A percentile compares a stretch with the other conserved stretches of the same genome.
These are phyloP conservation scores for Cyclotella baltica DNA, from an alignment of 108 stramenopile species.

Conservation along the genomic window DNA sequence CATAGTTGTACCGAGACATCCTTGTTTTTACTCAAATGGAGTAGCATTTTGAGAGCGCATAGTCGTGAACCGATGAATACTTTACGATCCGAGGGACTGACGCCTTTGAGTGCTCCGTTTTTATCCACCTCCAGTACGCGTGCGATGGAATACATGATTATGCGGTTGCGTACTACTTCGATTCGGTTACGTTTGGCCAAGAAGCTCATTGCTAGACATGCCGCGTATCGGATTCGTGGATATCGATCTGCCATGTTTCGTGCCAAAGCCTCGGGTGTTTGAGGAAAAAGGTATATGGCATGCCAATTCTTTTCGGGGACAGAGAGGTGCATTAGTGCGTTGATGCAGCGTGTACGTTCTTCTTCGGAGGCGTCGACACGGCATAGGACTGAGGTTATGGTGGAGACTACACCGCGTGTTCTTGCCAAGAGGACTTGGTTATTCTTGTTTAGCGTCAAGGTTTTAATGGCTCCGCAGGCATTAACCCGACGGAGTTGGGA, in stretches of 20 bases:
- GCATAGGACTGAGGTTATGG: conserved; percentile 43
- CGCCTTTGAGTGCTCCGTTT: conserved; percentile 34
- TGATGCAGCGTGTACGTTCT: conserved; percentile 54
- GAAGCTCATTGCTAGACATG: conserved; percentile 42
- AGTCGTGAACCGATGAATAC: conserved; percentile 39
- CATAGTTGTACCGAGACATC: conserved; percentile 35
- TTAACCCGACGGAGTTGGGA: conserved; percentile 51
- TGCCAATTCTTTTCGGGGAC: conserved; percentile 56
- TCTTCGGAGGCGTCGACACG: conserved; percentile 46
- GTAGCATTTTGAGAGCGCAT: conserved; percentile 48
- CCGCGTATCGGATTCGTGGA: conserved; percentile 51
- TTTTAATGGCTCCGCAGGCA: conserved; percentile 54
- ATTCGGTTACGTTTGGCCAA: conserved; percentile 50
- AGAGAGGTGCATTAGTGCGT: conserved; percentile 53
- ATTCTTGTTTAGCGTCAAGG: conserved; percentile 37
- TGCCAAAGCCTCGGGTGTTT: conserved; percentile 49
- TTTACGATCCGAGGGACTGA: conserved; percentile 28
- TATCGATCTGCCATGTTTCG: conserved; percentile 54
- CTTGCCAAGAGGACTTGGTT: conserved; percentile 44
- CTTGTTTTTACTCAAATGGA: conserved; percentile 48
- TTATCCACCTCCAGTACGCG: conserved; percentile 52
- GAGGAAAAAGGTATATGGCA: conserved; percentile 39
- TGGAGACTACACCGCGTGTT: conserved; percentile 43
- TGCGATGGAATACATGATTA: conserved; percentile 48
- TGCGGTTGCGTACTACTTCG: conserved; percentile 38